Conservation (phyloP, 73 alveolate genomes). For the Tetrahymena malaccensis region DNA sequence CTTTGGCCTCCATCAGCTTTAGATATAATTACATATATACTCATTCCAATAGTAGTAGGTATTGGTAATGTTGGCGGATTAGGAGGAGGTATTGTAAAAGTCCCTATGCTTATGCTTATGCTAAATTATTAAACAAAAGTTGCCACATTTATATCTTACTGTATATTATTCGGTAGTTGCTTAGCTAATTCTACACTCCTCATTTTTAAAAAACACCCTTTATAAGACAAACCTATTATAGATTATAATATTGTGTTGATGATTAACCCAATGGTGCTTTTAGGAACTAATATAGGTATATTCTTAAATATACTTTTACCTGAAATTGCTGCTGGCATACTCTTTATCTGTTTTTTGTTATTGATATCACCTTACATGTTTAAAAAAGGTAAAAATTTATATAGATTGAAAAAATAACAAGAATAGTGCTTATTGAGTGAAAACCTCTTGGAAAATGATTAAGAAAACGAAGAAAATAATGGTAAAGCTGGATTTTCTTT, state of each 20-base stretch:
- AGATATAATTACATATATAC: not conserved
- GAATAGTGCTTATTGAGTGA: not conserved
- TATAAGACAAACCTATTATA: slow-evolving; percentile 1
- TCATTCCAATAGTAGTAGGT: slow-evolving; percentile 4
- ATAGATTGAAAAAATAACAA: not conserved
- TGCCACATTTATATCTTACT: slow-evolving; percentile 16
- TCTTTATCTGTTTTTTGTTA: not conserved
- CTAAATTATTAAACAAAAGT: slow-evolving; percentile 1
- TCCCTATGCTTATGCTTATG: slow-evolving; percentile 21
- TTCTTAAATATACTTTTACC: slow-evolving; percentile 14
- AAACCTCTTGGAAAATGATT: not conserved
- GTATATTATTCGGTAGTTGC: slow-evolving; percentile 1
- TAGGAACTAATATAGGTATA: slow-evolving; percentile 22
- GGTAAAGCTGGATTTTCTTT: not conserved
- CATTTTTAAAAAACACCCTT: slow-evolving; percentile 8
- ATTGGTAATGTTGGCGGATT: slow-evolving; percentile 28
- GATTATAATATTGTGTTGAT: slow-evolving; percentile 15
- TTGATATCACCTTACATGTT: not conserved
- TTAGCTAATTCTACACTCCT: slow-evolving; percentile 5
- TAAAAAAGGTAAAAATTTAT: not conserved
- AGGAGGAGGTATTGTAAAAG: slow-evolving; percentile 37
- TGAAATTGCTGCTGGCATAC: slow-evolving; percentile 1
- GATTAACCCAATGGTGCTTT: slow-evolving; percentile 1
- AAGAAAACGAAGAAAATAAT: not conserved
- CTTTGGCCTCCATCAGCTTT: not conserved